Conservation (phyloP, 1,284 basidiomycete genomes). For the Ceratobasidium sp. region DNA sequence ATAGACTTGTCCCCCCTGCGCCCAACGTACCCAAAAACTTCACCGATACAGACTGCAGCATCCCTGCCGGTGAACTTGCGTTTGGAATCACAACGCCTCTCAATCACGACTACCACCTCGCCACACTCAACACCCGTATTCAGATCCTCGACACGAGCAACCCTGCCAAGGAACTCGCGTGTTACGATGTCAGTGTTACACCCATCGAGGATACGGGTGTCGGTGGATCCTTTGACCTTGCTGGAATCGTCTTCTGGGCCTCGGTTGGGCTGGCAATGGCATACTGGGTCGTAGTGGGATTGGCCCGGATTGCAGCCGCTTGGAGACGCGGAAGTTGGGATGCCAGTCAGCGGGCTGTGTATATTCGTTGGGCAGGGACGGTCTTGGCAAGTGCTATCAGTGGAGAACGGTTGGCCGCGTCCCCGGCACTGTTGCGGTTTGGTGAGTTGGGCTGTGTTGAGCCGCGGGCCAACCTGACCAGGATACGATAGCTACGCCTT, state of each 20-base stretch:
- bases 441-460: conserved; percentile 58
- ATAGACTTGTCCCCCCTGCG: conserved; percentile 73
- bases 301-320: conserved; percentile 82
- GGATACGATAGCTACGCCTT: conserved; percentile 76
- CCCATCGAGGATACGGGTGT: conserved; percentile 65
- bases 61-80: conserved; percentile 77
- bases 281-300: conserved; percentile 81
- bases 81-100: conserved; percentile 80
- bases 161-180: conserved; percentile 75
- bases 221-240: conserved; percentile 71
- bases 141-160: conserved; percentile 83
- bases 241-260: conserved; percentile 80
- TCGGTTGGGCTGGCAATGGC: conserved; percentile 77
- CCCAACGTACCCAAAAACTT: conserved; percentile 57
- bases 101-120: conserved; percentile 71
- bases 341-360: conserved; percentile 71
- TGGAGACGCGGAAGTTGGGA: conserved; percentile 78
- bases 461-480: neutral
- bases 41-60: conserved; percentile 67
- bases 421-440: conserved; percentile 87
- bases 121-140: conserved; percentile 83
- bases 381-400: conserved; percentile 91
- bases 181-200: conserved; percentile 79
- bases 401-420: conserved; percentile 84
- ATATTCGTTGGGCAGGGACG: conserved; percentile 78